phyloP scores from a whole-genome alignment of 2,329 filamentous ascomycete species.

The Graphilbum fragrans region DNA sequence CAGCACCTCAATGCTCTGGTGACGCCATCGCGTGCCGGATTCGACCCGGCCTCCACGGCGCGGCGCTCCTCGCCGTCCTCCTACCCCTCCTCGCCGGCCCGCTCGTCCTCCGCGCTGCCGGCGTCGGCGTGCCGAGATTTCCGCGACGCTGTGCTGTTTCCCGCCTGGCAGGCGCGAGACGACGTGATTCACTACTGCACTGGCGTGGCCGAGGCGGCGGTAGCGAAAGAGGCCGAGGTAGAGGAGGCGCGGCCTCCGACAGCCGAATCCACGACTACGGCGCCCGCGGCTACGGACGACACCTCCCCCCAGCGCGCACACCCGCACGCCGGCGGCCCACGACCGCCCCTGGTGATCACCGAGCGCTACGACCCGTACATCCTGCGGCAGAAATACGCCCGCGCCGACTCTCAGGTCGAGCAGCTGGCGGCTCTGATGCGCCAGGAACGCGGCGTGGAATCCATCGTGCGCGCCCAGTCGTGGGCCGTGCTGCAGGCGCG shows the following conservation, averaged over 20 bases:
- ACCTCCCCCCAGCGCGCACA: conserved; percentile 52
- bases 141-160: conserved; percentile 68
- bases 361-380: conserved; percentile 91
- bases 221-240: conserved; percentile 67
- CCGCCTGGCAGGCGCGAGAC: conserved; percentile 73
- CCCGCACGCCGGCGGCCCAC: too few relatives aligned
- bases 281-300: conserved; percentile 32
- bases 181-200: conserved; percentile 85
- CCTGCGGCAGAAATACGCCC: conserved; percentile 65
- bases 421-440: conserved; percentile 59
- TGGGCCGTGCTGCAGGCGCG: conserved; percentile 70
- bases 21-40: conserved; percentile 58
- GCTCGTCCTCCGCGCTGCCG: conserved; percentile 42
- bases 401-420: conserved; percentile 69
- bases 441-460: conserved; percentile 66
- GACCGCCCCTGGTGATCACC: conserved; percentile 50
- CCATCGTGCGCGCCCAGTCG: conserved; percentile 67
- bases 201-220: conserved; percentile 48
- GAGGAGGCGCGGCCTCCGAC: not conserved
- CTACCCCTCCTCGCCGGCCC: conserved; percentile 42
- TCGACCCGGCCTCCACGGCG: conserved; percentile 70
- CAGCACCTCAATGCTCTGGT: conserved; percentile 86
- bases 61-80: conserved; percentile 40
- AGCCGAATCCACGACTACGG: not conserved
- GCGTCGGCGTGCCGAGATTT: conserved; percentile 55